Conservation (phyloP, 2,329 filamentous ascomycete species). For the Fusarium sp. region DNA sequence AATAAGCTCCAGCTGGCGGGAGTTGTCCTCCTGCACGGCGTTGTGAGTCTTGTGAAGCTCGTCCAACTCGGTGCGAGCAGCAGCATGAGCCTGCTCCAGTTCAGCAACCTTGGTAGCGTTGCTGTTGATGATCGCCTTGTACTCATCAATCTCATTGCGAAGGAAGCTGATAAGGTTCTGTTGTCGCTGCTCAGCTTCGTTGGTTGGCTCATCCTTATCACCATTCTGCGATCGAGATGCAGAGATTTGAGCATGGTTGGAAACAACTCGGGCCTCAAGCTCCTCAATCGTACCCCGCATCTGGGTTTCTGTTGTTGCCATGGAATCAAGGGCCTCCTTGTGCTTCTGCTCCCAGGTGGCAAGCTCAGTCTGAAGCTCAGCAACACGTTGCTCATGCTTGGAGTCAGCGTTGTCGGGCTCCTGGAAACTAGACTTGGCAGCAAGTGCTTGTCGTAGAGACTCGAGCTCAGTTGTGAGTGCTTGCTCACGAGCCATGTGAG, state of each 20-base stretch:
- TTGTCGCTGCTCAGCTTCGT: slow-evolving; percentile 65
- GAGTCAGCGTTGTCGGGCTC: slow-evolving; percentile 49
- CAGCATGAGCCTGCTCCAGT: slow-evolving; percentile 77
- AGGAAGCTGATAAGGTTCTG: slow-evolving; percentile 70
- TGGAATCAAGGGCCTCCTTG: slow-evolving; percentile 73
- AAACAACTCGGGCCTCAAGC: slow-evolving; percentile 71
- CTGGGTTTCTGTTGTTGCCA: slow-evolving; percentile 78
- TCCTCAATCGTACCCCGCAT: slow-evolving; percentile 79
- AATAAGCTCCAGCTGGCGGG: slow-evolving; percentile 61
- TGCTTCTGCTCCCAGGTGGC: slow-evolving; percentile 82
- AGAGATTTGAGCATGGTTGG: slow-evolving; percentile 64
- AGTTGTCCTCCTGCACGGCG: slow-evolving; percentile 58
- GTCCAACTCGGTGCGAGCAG: slow-evolving; percentile 75
- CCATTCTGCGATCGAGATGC: slow-evolving; percentile 56
- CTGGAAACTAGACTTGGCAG: slow-evolving; percentile 39
- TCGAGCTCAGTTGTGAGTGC: slow-evolving; percentile 80
- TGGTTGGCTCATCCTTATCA: slow-evolving; percentile 55
- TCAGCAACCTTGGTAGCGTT: slow-evolving; percentile 77
- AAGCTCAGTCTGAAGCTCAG: slow-evolving; percentile 77
- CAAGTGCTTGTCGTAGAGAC: slow-evolving; percentile 69
- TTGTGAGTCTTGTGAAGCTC: slow-evolving; percentile 72
- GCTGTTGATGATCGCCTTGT: slow-evolving; percentile 77
- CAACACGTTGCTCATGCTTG: slow-evolving; percentile 68
- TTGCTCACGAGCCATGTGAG: slow-evolving; percentile 78
- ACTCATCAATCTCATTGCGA: slow-evolving; percentile 81